phyloP scores from a whole-genome alignment of 371 early-diverging fungal genomes.

The Cokeromyces recurvatus region DNA sequence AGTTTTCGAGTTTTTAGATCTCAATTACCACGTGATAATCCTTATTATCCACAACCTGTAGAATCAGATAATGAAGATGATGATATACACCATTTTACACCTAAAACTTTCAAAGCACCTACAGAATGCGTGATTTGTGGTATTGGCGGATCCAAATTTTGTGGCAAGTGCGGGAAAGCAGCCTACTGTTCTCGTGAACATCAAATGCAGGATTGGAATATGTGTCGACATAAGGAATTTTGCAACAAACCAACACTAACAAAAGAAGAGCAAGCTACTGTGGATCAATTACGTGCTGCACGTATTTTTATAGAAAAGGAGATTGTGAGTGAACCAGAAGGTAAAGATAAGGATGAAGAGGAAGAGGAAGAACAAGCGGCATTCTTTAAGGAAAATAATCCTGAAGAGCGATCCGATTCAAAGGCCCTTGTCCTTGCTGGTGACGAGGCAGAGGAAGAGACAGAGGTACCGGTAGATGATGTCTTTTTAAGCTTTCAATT shows the following conservation, averaged over 20 bases:
- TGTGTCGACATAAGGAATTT: conserved; percentile 66
- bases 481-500: conserved; percentile 90
- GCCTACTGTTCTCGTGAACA: conserved; percentile 85
- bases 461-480: conserved; percentile 84
- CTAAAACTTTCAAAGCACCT: conserved; percentile 35
- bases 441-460: conserved; percentile 72
- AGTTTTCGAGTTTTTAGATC: conserved; percentile 85
- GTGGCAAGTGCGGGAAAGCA: conserved; percentile 69
- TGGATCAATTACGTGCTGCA: conserved; percentile 19
- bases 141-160: conserved; percentile 70
- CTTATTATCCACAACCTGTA: conserved; percentile 54
- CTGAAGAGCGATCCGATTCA: conserved; percentile 27
- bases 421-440: conserved; percentile 54
- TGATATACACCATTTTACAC: conserved; percentile 17
- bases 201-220: conserved; percentile 81
- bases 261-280: conserved; percentile 8
- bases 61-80: conserved; percentile 35
- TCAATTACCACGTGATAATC: conserved; percentile 82
- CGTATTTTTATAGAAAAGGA: conserved; percentile 67
- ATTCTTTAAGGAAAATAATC: conserved; percentile 32
- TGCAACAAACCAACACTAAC: conserved; percentile 42
- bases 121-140: conserved; percentile 63
- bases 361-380: conserved; percentile 41
- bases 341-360: conserved; percentile 40
- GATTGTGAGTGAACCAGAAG: conserved; percentile 74